A percentile compares a stretch with the other conserved stretches of the same genome.
These are phyloP conservation scores for Aspergillus texensis DNA, from an alignment of 2,329 filamentous ascomycete genomes.

Conservation along the genomic window DNA sequence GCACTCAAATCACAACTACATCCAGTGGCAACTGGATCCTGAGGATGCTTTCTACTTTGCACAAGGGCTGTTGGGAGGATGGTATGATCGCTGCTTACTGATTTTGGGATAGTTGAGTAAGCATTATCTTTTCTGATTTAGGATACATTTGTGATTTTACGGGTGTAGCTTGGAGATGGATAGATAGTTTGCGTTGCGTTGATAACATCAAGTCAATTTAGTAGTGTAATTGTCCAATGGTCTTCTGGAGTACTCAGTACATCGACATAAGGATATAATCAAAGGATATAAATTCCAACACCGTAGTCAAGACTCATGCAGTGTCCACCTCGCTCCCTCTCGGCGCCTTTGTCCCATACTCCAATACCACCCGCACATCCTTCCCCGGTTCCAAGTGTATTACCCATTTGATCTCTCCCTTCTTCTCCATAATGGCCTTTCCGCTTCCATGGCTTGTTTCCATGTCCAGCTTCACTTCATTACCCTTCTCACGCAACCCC, in stretches of 20 bases:
- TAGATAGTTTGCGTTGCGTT: background rate
- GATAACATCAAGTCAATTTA: background rate
- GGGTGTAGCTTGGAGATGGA: background rate
- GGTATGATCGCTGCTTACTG: background rate
- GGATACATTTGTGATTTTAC: too few relatives aligned
- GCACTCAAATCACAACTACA: too few relatives aligned
- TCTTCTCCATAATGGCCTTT: constrained; percentile 56
- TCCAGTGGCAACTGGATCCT: too few relatives aligned
- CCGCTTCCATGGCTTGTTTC: constrained; percentile 58
- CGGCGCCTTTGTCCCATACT: constrained; percentile 64
- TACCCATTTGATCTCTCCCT: constrained; percentile 62
- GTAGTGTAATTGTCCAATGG: background rate
- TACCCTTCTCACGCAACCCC: constrained; percentile 31
- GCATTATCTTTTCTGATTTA: background rate
- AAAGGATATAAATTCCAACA: background rate
- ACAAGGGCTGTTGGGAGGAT: background rate
- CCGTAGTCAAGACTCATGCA: background rate
- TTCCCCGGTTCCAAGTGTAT: constrained; percentile 61
- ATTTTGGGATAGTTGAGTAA: background rate
- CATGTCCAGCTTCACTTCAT: constrained; percentile 21
- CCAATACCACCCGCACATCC: constrained; percentile 59
- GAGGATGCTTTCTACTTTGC: too few relatives aligned
- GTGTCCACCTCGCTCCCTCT: constrained; percentile 23
- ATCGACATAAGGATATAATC: too few relatives aligned
- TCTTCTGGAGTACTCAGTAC: background rate